Conservation (phyloP, 176 grass and related monocot species). For the Paspalum vaginatum region DNA sequence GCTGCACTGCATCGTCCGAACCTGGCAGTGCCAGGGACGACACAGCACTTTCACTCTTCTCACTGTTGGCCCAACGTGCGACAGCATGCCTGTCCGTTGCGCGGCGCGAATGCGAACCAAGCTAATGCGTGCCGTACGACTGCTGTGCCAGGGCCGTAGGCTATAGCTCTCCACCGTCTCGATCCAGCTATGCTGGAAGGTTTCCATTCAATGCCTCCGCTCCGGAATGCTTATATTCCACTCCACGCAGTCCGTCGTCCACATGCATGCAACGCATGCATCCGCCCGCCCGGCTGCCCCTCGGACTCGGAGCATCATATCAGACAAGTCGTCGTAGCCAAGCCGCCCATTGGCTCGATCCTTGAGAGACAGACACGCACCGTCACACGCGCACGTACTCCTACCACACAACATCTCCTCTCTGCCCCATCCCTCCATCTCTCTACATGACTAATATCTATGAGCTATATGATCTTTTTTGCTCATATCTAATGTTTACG, state of each 20-base stretch:
- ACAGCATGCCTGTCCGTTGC: not conserved
- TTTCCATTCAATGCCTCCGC: not conserved
- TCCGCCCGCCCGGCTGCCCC: no score
- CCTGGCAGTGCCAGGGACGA: not conserved
- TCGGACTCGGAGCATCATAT: no score
- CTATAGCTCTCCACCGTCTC: no score
- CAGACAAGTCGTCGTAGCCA: no score
- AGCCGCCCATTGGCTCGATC: not conserved
- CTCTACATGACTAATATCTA: not conserved
- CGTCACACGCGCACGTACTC: not conserved
- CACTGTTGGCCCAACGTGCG: conserved; percentile 40
- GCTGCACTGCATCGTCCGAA: no score
- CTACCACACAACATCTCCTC: not conserved
- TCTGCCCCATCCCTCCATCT: conserved; percentile 31
- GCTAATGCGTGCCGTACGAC: no score
- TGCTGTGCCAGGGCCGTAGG: no score
- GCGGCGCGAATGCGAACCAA: no score
- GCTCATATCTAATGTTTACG: no score
- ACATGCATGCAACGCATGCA: no score
- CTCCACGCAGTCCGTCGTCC: not conserved
- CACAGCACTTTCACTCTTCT: conserved; percentile 30
- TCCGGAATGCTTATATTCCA: conserved; percentile 22
- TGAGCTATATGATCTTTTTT: not conserved
- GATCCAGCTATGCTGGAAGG: conserved; percentile 24
- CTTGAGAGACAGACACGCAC: not conserved